A percentile compares a stretch with the other conserved stretches of the same genome.
These are phyloP conservation scores for Striga hermonthica DNA, from an alignment of 305 asterid species.

Conservation along the genomic window DNA sequence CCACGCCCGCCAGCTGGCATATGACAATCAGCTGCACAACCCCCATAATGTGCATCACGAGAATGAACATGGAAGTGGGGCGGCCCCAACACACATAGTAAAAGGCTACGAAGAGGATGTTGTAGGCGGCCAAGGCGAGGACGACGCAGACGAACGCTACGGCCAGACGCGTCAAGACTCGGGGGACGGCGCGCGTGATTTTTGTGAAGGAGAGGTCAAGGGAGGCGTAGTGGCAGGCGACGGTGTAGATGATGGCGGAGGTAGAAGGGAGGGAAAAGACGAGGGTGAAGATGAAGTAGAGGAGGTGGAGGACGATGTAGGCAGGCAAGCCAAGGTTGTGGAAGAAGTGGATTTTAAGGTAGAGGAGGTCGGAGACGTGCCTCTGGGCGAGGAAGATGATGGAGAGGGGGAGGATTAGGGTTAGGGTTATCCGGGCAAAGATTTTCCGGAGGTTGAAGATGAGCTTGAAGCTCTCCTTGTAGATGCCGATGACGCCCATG, in stretches of 20 bases:
- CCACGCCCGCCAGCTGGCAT: conserved; percentile 57
- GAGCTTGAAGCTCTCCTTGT: conserved; percentile 45
- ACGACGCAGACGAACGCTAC: conserved; percentile 41
- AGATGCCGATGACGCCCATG: conserved; percentile 48
- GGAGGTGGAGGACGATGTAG: conserved; percentile 32
- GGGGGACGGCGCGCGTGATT: conserved; percentile 52
- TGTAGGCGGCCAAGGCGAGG: conserved; percentile 31
- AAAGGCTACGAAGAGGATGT: conserved; percentile 23
- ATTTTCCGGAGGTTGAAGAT: conserved; percentile 41
- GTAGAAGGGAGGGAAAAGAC: conserved; percentile 56
- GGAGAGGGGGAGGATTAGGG: conserved; percentile 50
- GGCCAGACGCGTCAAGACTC: conserved; percentile 52
- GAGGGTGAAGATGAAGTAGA: conserved; percentile 38
- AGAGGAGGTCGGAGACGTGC: conserved; percentile 38
- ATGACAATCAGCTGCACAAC: conserved; percentile 43
- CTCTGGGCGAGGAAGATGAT: conserved; percentile 47
- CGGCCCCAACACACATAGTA: conserved; percentile 29
- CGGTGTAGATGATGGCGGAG: conserved; percentile 53
- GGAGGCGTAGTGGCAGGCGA: conserved; percentile 46
- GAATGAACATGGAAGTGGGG: conserved; percentile 24
- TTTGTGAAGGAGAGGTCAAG: conserved; percentile 38
- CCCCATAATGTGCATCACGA: conserved; percentile 34
- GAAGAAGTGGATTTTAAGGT: conserved; percentile 26
- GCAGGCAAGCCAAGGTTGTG: conserved; percentile 30
- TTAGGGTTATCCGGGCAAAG: conserved; percentile 49